Base-by-base conservation (phyloP, 495 filamentous ascomycete species). In the Neurospora terricola region DNA sequence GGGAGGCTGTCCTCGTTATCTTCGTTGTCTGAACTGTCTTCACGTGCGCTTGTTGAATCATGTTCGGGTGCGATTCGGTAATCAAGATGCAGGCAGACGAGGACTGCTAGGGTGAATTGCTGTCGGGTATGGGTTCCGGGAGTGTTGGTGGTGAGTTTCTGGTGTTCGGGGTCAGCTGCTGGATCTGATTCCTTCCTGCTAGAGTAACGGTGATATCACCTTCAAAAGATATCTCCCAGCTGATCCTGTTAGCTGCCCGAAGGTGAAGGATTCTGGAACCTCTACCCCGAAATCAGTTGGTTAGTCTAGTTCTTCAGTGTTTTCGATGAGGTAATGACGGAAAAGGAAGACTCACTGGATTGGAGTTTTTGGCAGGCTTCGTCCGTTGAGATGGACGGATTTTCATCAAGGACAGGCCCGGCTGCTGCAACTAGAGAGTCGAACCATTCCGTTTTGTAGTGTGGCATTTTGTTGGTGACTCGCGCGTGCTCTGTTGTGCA, bases 371-470 rank as follows among this genome's bases (percentile, higher is more conserved):
- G 23, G 45, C 45, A 68, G n/a, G 69, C 70, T 14, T 62, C 75
- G 2, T 48, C 71, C 2, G 23, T 38, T 18, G 73, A 70, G 21
- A 21, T 40, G 5, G 70, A 11, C 39, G 38, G 30, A 23, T 70
- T 36, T 5, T 69, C 18, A 6, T 23, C 27, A 16, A 66, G 2
- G 0, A 34, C 27, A 10, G 54, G 34, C 27, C 27, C 16, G 4
- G 71, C 54, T 30, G 69, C 73, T 38, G 70, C 39, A 9, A 21
- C 42, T 30, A 76, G 27, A 14, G 27, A 16, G 6, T 75, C 68
- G 69, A 74, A 76, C 75, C 75, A 76, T 18, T 71, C 69, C 40
- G 71, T 76, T 1, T 66, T 18, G 48, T 48, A 36, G 18, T 7
- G 72, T 18, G 27, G 14, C 54, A 66, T 66, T 10, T 34, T 66